phyloP scores from a whole-genome alignment of 352 stramenopile species.

The Phytophthora gonapodyides region DNA sequence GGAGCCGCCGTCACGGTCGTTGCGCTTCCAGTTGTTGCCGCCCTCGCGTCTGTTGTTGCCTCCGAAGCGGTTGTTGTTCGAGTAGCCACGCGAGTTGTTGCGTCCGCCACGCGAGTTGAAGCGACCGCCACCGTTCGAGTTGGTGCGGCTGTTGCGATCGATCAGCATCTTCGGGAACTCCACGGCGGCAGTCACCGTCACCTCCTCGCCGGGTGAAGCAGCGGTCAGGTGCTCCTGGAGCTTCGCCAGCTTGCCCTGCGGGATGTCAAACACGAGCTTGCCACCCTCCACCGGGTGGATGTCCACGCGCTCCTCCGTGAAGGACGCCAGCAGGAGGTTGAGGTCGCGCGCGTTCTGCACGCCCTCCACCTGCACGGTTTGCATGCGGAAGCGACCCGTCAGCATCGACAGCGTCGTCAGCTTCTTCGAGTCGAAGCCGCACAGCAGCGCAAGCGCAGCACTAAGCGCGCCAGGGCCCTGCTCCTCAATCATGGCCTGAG shows the following conservation, averaged over 20 bases:
- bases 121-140: constrained; percentile 26
- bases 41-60: constrained; percentile 27
- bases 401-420: constrained; percentile 77
- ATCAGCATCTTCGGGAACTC: constrained; percentile 68
- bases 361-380: constrained; percentile 70
- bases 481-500: constrained; percentile 57
- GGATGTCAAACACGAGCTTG: constrained; percentile 77
- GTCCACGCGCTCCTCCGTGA: constrained; percentile 52
- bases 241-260: constrained; percentile 48
- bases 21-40: constrained; percentile 34
- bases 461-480: constrained; percentile 63
- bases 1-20: constrained; percentile 28
- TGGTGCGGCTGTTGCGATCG: constrained; percentile 33
- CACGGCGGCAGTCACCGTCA: constrained; percentile 48
- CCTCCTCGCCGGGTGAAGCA: constrained; percentile 29
- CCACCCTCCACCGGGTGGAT: constrained; percentile 58
- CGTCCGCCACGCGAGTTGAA: constrained; percentile 29
- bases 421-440: constrained; percentile 76
- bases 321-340: constrained; percentile 45
- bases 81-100: constrained; percentile 40
- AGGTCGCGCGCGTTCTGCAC: constrained; percentile 53
- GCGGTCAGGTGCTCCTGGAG: constrained; percentile 51
- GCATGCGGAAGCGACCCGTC: constrained; percentile 60
- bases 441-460: constrained; percentile 70
- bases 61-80: constrained; percentile 35